Evolutionary conservation across 2,329 filamentous ascomycete species (phyloP).

Genomic region (Aspergillus pseudotamarii): DNA sequence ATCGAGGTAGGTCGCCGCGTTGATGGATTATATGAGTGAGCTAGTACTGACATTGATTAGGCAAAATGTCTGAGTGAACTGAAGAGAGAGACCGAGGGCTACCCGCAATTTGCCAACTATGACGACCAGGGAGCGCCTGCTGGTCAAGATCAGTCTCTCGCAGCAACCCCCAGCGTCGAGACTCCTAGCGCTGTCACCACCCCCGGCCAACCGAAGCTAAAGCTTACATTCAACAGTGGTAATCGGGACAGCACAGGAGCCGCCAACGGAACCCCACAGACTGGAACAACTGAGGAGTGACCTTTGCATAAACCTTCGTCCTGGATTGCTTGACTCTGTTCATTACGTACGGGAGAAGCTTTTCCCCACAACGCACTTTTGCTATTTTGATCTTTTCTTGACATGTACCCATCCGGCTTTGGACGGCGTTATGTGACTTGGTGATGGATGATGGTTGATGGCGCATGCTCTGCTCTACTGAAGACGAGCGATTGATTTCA

Average conservation of each 20-base stretch:
- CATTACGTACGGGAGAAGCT: background rate
- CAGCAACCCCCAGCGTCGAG: constrained; percentile 49
- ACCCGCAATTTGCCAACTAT: constrained; percentile 61
- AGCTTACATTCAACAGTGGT: constrained; percentile 61
- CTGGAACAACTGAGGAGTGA: constrained; percentile 21
- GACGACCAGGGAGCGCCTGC: constrained; percentile 52
- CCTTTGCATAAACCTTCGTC: constrained; percentile 13
- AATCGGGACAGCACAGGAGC: constrained; percentile 39
- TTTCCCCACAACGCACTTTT: background rate
- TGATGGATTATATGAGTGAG: constrained; percentile 7
- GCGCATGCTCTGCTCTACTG: constrained; percentile 24
- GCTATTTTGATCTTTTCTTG: constrained; percentile 15
- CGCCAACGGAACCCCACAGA: constrained; percentile 29
- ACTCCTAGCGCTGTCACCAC: constrained; percentile 66
- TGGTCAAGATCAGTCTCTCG: constrained; percentile 55
- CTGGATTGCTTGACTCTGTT: constrained; percentile 11
- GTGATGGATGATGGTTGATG: constrained; percentile 27
- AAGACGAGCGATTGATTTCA: constrained; percentile 20
- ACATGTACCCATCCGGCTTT: constrained; percentile 21
- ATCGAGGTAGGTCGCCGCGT: constrained; percentile 72
- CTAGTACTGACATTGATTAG: constrained; percentile 30
- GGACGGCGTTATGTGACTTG: constrained; percentile 28
- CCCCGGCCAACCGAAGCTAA: constrained; percentile 65
- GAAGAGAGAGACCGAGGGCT: constrained; percentile 55
- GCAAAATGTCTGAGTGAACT: constrained; percentile 56